A percentile compares a stretch with the other conserved stretches of the same genome.
Evolutionary conservation across 306 rosid genomes (phyloP).

Genomic region (Vigna hirtella): DNA sequence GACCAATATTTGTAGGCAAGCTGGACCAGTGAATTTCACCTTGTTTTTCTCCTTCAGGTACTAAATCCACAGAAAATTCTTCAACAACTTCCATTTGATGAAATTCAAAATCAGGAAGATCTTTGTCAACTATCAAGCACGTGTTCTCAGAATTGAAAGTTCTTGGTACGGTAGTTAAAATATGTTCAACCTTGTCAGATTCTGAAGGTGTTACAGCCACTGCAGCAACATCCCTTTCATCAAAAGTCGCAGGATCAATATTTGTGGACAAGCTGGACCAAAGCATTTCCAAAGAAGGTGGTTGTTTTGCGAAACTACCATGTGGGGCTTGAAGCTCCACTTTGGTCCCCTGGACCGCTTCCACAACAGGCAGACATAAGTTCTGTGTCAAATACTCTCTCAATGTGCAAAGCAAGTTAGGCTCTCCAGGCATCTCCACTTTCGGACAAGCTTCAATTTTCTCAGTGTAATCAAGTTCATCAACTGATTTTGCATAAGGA

Average conservation of each 20-base stretch:
- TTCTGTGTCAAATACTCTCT: conserved; percentile 43
- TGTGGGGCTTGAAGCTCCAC: conserved; percentile 23
- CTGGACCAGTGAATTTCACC: conserved; percentile 27
- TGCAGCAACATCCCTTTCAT: conserved; percentile 21
- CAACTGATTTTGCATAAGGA: conserved; percentile 41
- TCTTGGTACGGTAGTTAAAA: conserved; percentile 2
- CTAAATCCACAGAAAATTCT: conserved; percentile 36
- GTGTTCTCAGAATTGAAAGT: conserved; percentile 21
- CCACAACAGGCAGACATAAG: conserved; percentile 45
- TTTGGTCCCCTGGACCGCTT: conserved; percentile 45
- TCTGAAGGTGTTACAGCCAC: conserved; percentile 28
- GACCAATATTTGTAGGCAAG: conserved; percentile 31
- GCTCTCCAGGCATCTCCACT: conserved; percentile 41
- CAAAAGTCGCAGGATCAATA: conserved; percentile 28
- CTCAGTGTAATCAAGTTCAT: conserved; percentile 17
- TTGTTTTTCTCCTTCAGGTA: conserved; percentile 2
- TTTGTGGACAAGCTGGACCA: conserved; percentile 29
- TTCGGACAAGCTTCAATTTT: conserved; percentile 36
- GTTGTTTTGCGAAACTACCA: background rate
- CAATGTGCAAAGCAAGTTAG: conserved; percentile 48
- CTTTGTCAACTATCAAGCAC: conserved; percentile 22
- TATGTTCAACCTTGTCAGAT: conserved; percentile 32
- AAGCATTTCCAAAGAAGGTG: background rate
- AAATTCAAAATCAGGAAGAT: conserved; percentile 37
- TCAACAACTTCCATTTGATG: conserved; percentile 35